Evolutionary conservation across 1,284 basidiomycete species (phyloP), one percentile per base, ranked within the genome.

Genomic region (Fistulina hepatica): DNA sequence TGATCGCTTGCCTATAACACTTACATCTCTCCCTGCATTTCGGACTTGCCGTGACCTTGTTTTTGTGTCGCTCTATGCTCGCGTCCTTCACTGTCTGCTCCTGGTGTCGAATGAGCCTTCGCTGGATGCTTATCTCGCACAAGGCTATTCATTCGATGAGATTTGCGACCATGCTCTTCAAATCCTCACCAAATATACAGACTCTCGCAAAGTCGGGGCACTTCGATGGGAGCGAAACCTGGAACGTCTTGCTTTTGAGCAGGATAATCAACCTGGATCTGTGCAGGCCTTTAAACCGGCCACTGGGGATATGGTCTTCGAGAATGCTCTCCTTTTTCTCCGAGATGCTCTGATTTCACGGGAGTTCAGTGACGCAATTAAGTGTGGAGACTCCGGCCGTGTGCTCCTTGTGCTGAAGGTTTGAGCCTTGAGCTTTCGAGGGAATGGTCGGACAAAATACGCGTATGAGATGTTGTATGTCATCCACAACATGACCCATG

Each of bases 401-500:
- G 45, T 64, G 6, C n/a, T 61, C 6, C 22, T 53, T 1, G 44
- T 60, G 1, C 41, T 64, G 1, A 66, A 65, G 43, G 28, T 51
- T 3, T 55, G 52, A 43, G 54, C 56, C 0, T 39, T 58, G 2
- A 48, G 48, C 11, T 64, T 49, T 40, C 55, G 58, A 2, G 59
- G 56, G 1, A 56, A 47, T 28, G 60, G 59, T 0, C 52, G 53
- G 0, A 43, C 50, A 1, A 64, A 65, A 45, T 66, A 68, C 40
- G 63, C 62, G 0, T 48, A 62, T 25, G 59, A 64, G 44, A 54
- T 60, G 48, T 44, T 67, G 0, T 52, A 58, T 39, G 38, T 65
- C 1, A 50, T 65, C 1, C 63, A 68, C 39, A 59, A 64, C 36
- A 24, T 63, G 0, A 50, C 48, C 1, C 46, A 54, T 34, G 58